These are phyloP conservation scores for Ilyonectria destructans DNA, from an alignment of 2,329 filamentous ascomycete genomes.

Conservation along the genomic window DNA sequence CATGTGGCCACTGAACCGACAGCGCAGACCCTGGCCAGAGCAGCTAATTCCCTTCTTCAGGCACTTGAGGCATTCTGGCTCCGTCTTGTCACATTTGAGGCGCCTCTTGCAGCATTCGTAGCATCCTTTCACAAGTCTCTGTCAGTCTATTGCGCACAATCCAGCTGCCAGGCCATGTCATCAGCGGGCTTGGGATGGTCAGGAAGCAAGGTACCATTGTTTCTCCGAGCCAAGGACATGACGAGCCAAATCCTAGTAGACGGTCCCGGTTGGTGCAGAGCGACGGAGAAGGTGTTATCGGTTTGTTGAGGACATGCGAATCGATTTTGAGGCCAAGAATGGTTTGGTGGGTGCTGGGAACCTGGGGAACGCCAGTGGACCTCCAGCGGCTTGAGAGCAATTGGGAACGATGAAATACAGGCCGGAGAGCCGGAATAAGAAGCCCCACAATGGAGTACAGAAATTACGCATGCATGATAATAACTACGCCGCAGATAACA, in stretches of 20 bases:
- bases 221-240: constrained; percentile 50
- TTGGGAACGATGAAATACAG: background rate
- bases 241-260: background rate
- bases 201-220: constrained; percentile 41
- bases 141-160: background rate
- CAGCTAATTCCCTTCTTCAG: constrained; percentile 57
- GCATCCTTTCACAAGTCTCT: constrained; percentile 58
- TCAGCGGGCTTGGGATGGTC: background rate
- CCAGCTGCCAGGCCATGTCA: background rate
- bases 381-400: background rate
- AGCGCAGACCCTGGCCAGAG: constrained; percentile 56
- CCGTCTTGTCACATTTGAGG: constrained; percentile 58
- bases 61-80: constrained; percentile 59
- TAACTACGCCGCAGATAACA: constrained; percentile 13
- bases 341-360: background rate
- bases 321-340: background rate
- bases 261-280: background rate
- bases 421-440: background rate
- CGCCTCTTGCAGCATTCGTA: constrained; percentile 58
- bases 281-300: background rate
- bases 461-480: constrained; percentile 27
- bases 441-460: constrained; percentile 1
- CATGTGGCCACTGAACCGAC: constrained; percentile 53
- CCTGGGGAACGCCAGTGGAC: background rate
- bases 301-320: background rate